phyloP scores from a whole-genome alignment of 2,329 filamentous ascomycete genomes.

The Furcasterigmium furcatum region DNA sequence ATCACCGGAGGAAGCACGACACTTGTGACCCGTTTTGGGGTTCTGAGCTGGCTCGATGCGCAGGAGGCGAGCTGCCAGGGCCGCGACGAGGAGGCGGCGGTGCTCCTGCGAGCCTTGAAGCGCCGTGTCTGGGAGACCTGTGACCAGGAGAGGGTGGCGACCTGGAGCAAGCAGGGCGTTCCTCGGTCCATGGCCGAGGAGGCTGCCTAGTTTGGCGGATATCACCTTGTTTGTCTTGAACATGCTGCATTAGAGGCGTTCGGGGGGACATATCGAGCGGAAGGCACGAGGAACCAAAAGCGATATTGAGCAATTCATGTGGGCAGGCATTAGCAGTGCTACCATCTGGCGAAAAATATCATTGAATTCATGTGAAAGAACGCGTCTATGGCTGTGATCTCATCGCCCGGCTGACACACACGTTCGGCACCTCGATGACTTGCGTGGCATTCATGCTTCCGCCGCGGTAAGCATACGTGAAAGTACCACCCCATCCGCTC shows the following conservation, averaged over 20 bases:
- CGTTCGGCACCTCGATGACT: conserved; percentile 35
- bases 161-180: conserved; percentile 60
- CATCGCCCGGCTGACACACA: conserved; percentile 2
- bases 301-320: too few species aligned
- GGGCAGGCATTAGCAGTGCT: too few species aligned
- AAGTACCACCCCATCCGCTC: conserved; percentile 44
- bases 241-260: not conserved
- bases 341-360: not conserved
- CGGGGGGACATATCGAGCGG: too few species aligned
- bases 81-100: conserved; percentile 33
- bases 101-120: conserved; percentile 52
- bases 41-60: conserved; percentile 71
- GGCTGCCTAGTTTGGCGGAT: conserved; percentile 1
- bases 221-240: not conserved
- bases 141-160: conserved; percentile 60
- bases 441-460: conserved; percentile 40
- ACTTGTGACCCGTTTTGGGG: conserved; percentile 72
- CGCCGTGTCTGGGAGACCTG: conserved; percentile 60
- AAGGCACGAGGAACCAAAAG: not conserved
- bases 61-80: conserved; percentile 43
- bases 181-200: conserved; percentile 5
- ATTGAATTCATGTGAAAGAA: not conserved
- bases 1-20: conserved; percentile 74
- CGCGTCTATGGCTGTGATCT: not conserved
- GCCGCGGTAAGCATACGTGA: conserved; percentile 49